A percentile compares a stretch with the other conserved stretches of the same genome.
phyloP scores from a whole-genome alignment of 2,329 filamentous ascomycete species.

The Chaetomiaceae sp. region DNA sequence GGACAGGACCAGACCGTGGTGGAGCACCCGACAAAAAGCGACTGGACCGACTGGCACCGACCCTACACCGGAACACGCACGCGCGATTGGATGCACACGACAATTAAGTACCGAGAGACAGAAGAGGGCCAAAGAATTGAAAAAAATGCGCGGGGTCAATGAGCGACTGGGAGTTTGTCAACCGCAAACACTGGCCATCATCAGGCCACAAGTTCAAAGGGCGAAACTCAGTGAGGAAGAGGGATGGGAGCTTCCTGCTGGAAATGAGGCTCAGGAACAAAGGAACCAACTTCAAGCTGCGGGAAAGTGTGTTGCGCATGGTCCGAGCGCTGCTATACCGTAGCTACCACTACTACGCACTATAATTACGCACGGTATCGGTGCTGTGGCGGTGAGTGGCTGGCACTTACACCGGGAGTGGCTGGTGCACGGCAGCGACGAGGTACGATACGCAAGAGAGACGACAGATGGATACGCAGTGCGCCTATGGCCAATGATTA shows the following conservation, averaged over 20 bases:
- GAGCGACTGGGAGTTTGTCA: conserved; percentile 31
- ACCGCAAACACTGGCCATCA: conserved; percentile 28
- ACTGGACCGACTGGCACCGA: neutral
- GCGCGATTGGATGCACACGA: neutral
- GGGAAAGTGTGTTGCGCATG: conserved; percentile 1
- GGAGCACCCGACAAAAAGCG: conserved; percentile 15
- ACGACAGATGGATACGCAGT: too few species aligned
- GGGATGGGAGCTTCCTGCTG: conserved; percentile 14
- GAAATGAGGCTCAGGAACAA: conserved; percentile 20
- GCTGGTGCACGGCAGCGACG: too few species aligned
- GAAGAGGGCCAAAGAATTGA: conserved; percentile 14
- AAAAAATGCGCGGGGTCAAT: conserved; percentile 16
- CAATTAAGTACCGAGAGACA: neutral
- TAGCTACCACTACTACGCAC: too few species aligned
- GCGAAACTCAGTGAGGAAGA: conserved; percentile 15
- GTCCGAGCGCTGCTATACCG: neutral
- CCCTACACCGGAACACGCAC: neutral
- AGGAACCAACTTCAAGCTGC: neutral
- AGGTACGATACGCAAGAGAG: too few species aligned
- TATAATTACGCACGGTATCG: too few species aligned
- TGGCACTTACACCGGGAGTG: too few species aligned
- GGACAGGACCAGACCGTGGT: conserved; percentile 5
- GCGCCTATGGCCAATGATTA: too few species aligned
- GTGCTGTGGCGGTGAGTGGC: neutral
- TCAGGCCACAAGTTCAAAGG: conserved; percentile 21